Evolutionary conservation across 208 protist genomes (phyloP), one percentile per base, ranked within the genome.

Genomic region (Tritrichomonas foetus): DNA sequence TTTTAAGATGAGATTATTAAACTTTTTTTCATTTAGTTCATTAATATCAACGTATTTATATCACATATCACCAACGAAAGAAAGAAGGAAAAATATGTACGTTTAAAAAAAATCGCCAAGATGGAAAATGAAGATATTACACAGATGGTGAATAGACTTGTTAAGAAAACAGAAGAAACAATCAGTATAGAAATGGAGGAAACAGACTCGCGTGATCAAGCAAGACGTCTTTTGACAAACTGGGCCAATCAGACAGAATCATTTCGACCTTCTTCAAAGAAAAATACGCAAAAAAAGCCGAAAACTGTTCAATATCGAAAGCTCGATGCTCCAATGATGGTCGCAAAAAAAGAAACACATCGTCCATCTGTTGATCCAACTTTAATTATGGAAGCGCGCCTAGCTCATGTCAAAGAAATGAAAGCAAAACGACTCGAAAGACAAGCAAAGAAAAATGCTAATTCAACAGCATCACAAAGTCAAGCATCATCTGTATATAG

Each of bases 321-420:
- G n/a, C 74, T 84, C 13, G 74, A 84, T 53, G 39, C 74, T 13
- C 74, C 74, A 33, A 55, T 84, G 44, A 53, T 84, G 36, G 74
- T 84, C 33, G 74, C 74, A 13, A 84, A 84, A 84, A 84, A 84
- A 30, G 44, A 53, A 8, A 84, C 74, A 49, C 1, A 84, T 53
- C 36, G 74, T 53, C 74, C 74, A 53, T 84, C 74, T 39, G 44
- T 53, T 33, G 74, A 84, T 84, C 74, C 74, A 13, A 84, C 74
- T 33, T 44, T 84, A 49, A 84, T 84, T 8, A 84, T 84, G 36
- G 74, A 84, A 53, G 74, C 74, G 1, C 1, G 74, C 2, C 33
- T 11, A n/a, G 20, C 27, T 33, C 74, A 53, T 30, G 36, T 84
- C n/a, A 53, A n/a, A 53, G 74, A 84, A 84, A 84, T 84, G 74